These are phyloP conservation scores for Pichia sp. DNA, from an alignment of 1,139 yeast genomes.

Conservation along the genomic window DNA sequence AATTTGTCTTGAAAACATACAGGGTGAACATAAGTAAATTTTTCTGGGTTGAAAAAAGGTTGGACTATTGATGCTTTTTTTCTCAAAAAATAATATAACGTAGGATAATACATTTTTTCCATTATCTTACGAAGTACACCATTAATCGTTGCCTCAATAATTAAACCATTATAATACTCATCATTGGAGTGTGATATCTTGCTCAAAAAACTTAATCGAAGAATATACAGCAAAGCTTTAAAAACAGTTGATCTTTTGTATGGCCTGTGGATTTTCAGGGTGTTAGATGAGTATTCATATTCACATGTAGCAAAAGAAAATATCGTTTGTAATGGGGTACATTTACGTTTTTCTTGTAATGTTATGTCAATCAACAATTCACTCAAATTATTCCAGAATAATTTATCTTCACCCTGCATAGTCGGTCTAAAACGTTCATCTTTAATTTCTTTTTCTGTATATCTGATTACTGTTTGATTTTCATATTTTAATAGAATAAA, in stretches of 20 bases:
- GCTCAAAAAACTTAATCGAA: conserved; percentile 13
- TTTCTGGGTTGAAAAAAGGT: conserved; percentile 10
- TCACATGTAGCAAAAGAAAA: conserved; percentile 6
- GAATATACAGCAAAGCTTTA: conserved; percentile 8
- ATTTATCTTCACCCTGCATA: not conserved
- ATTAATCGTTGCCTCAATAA: conserved; percentile 4
- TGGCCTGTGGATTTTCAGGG: conserved; percentile 5
- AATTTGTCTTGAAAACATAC: conserved; percentile 10
- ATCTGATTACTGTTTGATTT: not conserved
- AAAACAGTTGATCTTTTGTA: conserved; percentile 5
- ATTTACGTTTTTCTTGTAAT: conserved; percentile 3
- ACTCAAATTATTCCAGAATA: conserved; percentile 4
- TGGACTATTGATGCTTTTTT: conserved; percentile 1
- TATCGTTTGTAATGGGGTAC: conserved; percentile 10
- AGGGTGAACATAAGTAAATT: conserved; percentile 12
- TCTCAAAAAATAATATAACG: conserved; percentile 7
- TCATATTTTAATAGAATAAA: not conserved
- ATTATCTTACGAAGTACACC: conserved; percentile 9
- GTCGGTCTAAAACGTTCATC: not conserved
- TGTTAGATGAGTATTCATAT: conserved; percentile 4
- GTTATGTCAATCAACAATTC: conserved; percentile 9
- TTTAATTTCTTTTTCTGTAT: conserved; percentile 1
- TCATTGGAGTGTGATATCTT: conserved; percentile 6
- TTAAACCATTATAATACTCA: conserved; percentile 2
- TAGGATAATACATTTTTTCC: conserved; percentile 13